Base-by-base conservation (phyloP, 306 rosid species). In the Senna siamea region DNA sequence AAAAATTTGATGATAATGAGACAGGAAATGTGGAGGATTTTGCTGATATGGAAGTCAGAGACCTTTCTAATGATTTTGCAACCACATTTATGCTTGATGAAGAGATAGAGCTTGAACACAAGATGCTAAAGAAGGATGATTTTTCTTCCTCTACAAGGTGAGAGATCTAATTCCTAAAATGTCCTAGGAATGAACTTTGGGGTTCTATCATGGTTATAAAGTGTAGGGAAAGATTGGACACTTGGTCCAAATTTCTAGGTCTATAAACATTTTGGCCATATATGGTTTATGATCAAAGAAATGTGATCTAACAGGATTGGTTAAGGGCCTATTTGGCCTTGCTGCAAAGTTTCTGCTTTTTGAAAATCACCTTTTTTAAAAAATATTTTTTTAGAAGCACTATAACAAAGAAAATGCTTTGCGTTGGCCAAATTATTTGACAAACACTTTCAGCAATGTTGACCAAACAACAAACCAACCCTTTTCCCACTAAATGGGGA, bases 51-150 rank as follows among this genome's bases (percentile, higher is more conserved):
- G 85, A 87, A 77, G 75, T 81, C 56, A 80, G 77, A 66, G 89
- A 84, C 48, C 83, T 81, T 54, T 83, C 92, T 9, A 83, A 82
- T 76, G 96, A 94, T 84, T 94, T 94, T 81, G 81, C 88, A 34
- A 85, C 83, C 76, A 90, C 99, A 50, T 94, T 94, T 86, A 80
- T 94, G 99, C 89, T 94, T 9, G 99, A 94, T 68, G 99, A 94
- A 82, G 99, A 94, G 86, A 85, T 94, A 18, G 99, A 94, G 77
- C 82, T 88, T 13, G 99, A 92, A 82, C 94, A 85, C 77, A 87
- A 83, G 79, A 64, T 66, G 69, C 51, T 64, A 60, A 89, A 63
- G 84, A 90, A 86, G 66, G 82, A 76, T 51, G 85, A 78, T 63
- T 41, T 47, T 77, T 84, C 87, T 80, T 84, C 86, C 41, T 35